These are phyloP conservation scores for Lachnellula suecica DNA, from an alignment of 2,329 filamentous ascomycete genomes.

Conservation along the genomic window DNA sequence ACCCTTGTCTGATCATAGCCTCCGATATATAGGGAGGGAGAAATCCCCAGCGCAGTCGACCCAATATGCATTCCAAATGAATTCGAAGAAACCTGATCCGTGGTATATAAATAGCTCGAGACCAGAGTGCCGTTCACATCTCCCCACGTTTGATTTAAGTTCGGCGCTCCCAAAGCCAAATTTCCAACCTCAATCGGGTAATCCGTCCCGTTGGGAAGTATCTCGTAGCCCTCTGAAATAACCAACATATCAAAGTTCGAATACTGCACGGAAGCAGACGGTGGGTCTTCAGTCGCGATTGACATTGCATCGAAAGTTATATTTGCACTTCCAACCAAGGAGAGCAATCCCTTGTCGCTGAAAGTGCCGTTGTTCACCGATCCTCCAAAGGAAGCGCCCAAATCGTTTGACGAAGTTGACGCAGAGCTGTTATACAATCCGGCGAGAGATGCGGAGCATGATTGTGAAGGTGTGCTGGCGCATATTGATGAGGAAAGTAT, in stretches of 20 bases:
- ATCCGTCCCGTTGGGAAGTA: constrained; percentile 13
- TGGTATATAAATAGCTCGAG: constrained; percentile 6
- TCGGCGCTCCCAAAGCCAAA: constrained; percentile 12
- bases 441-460: constrained; percentile 4
- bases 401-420: too few relatives aligned
- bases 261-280: too few relatives aligned
- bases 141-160: constrained; percentile 13
- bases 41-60: constrained; percentile 11
- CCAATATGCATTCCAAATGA: constrained; percentile 25
- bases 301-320: too few relatives aligned
- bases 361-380: too few relatives aligned
- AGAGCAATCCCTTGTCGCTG: too few relatives aligned
- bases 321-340: too few relatives aligned
- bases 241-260: constrained; percentile 12
- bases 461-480: neutral
- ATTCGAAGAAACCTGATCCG: constrained; percentile 13
- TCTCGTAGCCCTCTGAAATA: constrained; percentile 1
- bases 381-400: too few relatives aligned
- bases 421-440: constrained; percentile 4
- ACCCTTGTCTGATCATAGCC: constrained; percentile 21
- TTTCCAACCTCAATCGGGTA: constrained; percentile 15
- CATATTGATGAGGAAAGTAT: constrained; percentile 9
- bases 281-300: too few relatives aligned
- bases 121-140: constrained; percentile 12
- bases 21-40: constrained; percentile 18